A percentile compares a stretch with the other conserved stretches of the same genome.
Conservation (phyloP, 768 basidiomycete species). For the Peribolospora baueri region DNA sequence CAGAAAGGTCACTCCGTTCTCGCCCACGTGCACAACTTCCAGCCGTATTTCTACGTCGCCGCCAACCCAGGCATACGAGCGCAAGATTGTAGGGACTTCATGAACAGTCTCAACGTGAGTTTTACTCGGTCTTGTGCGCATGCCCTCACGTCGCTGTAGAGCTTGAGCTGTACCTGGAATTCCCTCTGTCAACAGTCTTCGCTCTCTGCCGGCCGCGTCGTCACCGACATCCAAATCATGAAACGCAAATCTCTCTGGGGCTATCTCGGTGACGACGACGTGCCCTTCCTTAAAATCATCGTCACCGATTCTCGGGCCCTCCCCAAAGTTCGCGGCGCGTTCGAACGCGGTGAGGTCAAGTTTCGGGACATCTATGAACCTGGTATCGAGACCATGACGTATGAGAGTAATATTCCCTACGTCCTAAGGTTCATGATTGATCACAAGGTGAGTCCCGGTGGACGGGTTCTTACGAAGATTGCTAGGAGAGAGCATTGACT, state of each 20-base stretch:
- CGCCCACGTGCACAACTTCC: conserved; percentile 52
- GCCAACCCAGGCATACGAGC: conserved; percentile 58
- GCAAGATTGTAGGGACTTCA: conserved; percentile 41
- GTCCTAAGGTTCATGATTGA: conserved; percentile 94
- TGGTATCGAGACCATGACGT: conserved; percentile 36
- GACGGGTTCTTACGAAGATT: background rate
- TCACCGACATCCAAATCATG: conserved; percentile 22
- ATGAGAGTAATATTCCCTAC: conserved; percentile 82
- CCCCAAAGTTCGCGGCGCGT: conserved; percentile 79
- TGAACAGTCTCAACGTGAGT: conserved; percentile 48
- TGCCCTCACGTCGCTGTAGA: background rate
- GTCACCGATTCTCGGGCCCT: conserved; percentile 45
- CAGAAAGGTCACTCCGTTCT: conserved; percentile 75
- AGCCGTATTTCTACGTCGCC: conserved; percentile 80
- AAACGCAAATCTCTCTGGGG: conserved; percentile 59
- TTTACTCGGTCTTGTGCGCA: background rate
- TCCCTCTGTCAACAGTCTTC: background rate
- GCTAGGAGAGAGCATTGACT: background rate
- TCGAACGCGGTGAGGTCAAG: conserved; percentile 49
- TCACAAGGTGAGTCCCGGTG: conserved; percentile 37
- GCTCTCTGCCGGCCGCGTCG: conserved; percentile 3
- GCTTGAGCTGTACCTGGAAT: background rate
- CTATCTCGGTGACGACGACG: conserved; percentile 54
- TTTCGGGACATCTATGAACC: conserved; percentile 36
- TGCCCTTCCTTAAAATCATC: conserved; percentile 66